Percentiles rank a stretch among this genome's conserved stretches.
Evolutionary conservation across 345 rosid genomes (phyloP).

Genomic region (Salix viminalis): DNA sequence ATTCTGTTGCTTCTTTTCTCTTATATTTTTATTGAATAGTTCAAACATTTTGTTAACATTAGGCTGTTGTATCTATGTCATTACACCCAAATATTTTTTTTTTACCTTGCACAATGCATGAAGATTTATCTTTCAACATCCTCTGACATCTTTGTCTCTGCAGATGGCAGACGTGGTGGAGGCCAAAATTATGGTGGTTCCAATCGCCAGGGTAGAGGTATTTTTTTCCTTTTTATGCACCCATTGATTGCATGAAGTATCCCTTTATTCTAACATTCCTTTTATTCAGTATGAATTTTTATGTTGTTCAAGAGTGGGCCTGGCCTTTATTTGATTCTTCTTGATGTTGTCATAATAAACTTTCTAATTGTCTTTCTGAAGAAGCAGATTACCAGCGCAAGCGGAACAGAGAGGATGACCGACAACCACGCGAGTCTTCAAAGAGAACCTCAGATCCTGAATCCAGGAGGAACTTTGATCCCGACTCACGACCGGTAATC

Average conservation of each 20-base stretch:
- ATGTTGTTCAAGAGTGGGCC: background rate
- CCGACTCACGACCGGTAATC: conserved; percentile 63
- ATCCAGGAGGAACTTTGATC: conserved; percentile 57
- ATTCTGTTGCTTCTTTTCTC: background rate
- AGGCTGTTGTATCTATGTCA: background rate
- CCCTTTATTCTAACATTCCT: background rate
- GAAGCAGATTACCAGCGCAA: conserved; percentile 65
- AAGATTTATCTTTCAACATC: background rate
- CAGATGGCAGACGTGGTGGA: conserved; percentile 82
- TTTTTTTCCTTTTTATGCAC: background rate
- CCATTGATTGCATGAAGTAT: background rate
- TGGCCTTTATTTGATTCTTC: background rate
- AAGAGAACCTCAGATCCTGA: conserved; percentile 69
- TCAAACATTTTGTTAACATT: background rate
- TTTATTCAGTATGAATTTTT: background rate
- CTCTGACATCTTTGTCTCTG: conserved; percentile 15
- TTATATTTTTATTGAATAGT: background rate
- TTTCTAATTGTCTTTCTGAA: conserved; percentile 11
- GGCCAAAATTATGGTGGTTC: conserved; percentile 65
- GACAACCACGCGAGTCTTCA: conserved; percentile 50
- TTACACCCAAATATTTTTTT: conserved; percentile 7
- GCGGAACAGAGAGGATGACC: conserved; percentile 84
- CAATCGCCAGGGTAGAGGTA: conserved; percentile 71
- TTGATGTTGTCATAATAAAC: background rate
- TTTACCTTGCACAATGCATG: background rate